phyloP scores from a whole-genome alignment of 179 eudicot species.

The Beta corolliflora region DNA sequence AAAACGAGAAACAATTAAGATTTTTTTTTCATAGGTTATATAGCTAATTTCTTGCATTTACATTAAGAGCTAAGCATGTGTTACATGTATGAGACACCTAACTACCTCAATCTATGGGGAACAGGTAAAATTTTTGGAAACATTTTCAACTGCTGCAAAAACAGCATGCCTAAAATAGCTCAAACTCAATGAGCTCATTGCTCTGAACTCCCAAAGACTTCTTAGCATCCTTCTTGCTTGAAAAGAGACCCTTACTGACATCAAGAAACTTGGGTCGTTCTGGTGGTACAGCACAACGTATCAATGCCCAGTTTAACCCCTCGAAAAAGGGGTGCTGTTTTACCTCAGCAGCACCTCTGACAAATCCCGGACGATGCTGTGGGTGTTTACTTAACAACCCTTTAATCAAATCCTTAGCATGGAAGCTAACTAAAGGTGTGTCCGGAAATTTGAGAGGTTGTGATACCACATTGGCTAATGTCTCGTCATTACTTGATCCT shows the following conservation, averaged over 20 bases:
- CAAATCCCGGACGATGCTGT: slow-evolving; percentile 59
- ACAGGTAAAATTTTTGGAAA: background rate
- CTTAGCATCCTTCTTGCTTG: slow-evolving; percentile 32
- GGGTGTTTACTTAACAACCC: slow-evolving; percentile 65
- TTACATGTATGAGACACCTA: slow-evolving; percentile 29
- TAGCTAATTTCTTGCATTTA: slow-evolving; percentile 35
- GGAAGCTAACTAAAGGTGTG: slow-evolving; percentile 58
- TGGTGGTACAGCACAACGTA: slow-evolving; percentile 71
- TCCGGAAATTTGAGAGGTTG: slow-evolving; percentile 58
- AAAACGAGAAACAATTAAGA: background rate
- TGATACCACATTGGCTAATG: slow-evolving; percentile 61
- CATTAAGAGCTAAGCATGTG: slow-evolving; percentile 31
- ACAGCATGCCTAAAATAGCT: slow-evolving; percentile 45
- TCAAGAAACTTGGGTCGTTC: slow-evolving; percentile 54
- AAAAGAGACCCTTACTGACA: slow-evolving; percentile 24
- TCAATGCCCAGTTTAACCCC: slow-evolving; percentile 78
- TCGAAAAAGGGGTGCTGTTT: slow-evolving; percentile 74
- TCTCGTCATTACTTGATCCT: slow-evolving; percentile 64
- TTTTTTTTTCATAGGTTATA: slow-evolving; percentile 19
- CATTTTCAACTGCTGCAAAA: background rate
- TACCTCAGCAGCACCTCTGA: slow-evolving; percentile 71
- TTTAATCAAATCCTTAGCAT: slow-evolving; percentile 66
- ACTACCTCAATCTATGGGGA: slow-evolving; percentile 14
- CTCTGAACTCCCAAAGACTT: slow-evolving; percentile 30
- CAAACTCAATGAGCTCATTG: slow-evolving; percentile 48